Evolutionary conservation across 805 yeast genomes (phyloP).

Genomic region (Clavispora vitiphila): DNA sequence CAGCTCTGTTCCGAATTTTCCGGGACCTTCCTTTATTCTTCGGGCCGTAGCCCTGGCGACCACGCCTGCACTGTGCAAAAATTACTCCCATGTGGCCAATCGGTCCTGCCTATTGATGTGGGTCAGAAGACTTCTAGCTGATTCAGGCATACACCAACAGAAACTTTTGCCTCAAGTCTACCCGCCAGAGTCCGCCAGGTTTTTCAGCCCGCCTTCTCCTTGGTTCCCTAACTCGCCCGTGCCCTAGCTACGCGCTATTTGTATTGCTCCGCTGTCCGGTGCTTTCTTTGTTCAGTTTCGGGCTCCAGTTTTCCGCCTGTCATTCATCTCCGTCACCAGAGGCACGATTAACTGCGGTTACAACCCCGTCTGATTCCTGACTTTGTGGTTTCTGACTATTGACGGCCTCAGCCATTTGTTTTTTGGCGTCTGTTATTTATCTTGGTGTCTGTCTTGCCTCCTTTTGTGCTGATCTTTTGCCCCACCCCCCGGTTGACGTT

Average conservation of each 20-base stretch:
- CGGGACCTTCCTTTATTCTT: background rate
- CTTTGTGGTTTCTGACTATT: too few relatives aligned
- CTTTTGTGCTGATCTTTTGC: background rate
- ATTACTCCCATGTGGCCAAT: conserved; percentile 1
- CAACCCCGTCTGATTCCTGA: background rate
- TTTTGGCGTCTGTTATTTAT: too few relatives aligned
- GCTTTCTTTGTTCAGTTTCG: background rate
- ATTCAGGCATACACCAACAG: background rate
- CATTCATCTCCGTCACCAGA: background rate
- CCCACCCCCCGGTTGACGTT: background rate
- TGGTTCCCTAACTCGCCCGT: background rate
- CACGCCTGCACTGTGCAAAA: background rate
- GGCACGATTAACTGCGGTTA: too few relatives aligned
- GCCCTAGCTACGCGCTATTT: background rate
- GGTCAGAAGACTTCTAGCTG: conserved; percentile 2
- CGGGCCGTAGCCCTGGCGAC: background rate
- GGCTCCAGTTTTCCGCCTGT: background rate
- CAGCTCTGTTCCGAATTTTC: too few relatives aligned
- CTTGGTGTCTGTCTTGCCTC: background rate
- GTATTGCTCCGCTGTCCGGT: background rate
- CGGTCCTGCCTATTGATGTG: background rate
- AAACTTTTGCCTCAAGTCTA: background rate
- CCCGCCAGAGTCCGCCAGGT: background rate
- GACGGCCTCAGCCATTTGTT: too few relatives aligned
- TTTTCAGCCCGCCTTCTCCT: background rate